These are phyloP conservation scores for Colletotrichum australisinense DNA, from an alignment of 2,329 filamentous ascomycete species.

Conservation along the genomic window DNA sequence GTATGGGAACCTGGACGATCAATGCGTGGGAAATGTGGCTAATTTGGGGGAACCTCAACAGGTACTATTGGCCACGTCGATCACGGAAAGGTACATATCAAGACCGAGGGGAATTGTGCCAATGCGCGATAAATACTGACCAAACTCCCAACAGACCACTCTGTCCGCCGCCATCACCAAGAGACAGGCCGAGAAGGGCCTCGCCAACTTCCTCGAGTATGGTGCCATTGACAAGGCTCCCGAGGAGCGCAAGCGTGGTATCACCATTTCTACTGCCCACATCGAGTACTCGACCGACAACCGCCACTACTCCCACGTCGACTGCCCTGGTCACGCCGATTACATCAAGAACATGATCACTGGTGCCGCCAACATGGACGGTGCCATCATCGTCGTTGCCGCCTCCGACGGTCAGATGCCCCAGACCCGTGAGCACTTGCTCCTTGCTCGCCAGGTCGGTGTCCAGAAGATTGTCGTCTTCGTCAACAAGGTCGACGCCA, in stretches of 20 bases:
- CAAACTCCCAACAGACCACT: slow-evolving; percentile 79
- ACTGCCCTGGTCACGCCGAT: slow-evolving; percentile 99
- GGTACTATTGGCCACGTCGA: slow-evolving; percentile 99
- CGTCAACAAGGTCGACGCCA: slow-evolving; percentile 98
- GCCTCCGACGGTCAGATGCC: slow-evolving; percentile 99
- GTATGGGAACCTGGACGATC: slow-evolving; percentile 57
- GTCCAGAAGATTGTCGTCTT: slow-evolving; percentile 99
- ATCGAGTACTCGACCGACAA: slow-evolving; percentile 97
- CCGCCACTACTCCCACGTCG: slow-evolving; percentile 99
- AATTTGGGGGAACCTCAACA: slow-evolving; percentile 47
- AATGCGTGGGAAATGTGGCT: slow-evolving; percentile 31
- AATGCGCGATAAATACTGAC: slow-evolving; percentile 33
- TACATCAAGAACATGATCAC: slow-evolving; percentile 99
- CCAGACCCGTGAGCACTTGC: slow-evolving; percentile 97
- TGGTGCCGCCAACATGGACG: slow-evolving; percentile 99
- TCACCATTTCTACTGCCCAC: slow-evolving; percentile 98
- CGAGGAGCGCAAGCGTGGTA: slow-evolving; percentile 99
- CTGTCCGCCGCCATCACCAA: slow-evolving; percentile 99
- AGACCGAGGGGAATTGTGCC: neutral
- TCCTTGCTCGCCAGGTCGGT: slow-evolving; percentile 97
- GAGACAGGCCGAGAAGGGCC: slow-evolving; percentile 93
- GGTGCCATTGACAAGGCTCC: slow-evolving; percentile 98
- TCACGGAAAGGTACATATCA: slow-evolving; percentile 87
- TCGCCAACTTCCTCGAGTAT: slow-evolving; percentile 96
- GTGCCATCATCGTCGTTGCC: slow-evolving; percentile 97